phyloP scores from a whole-genome alignment of 2,329 filamentous ascomycete species.

The Nigrospora osmanthi region DNA sequence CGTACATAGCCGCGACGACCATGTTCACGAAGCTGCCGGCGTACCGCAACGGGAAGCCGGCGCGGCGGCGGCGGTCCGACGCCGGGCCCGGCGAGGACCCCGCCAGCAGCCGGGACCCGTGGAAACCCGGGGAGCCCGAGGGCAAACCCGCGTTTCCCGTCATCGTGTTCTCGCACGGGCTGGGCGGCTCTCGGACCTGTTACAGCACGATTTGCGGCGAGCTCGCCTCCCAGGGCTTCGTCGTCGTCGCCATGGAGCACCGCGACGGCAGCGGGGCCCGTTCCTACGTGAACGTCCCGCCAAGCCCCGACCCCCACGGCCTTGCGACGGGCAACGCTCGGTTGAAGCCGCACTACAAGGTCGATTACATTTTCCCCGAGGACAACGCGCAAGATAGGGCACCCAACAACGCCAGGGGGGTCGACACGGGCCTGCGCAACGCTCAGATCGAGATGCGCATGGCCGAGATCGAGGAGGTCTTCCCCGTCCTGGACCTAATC shows the following conservation, averaged over 20 bases:
- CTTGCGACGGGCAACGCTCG: constrained; percentile 22
- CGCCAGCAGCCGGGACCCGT: constrained; percentile 10
- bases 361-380: constrained; percentile 59
- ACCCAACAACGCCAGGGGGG: constrained; percentile 49
- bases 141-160: constrained; percentile 46
- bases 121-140: constrained; percentile 5
- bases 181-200: constrained; percentile 55
- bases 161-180: constrained; percentile 58
- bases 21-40: constrained; percentile 60
- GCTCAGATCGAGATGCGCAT: constrained; percentile 57
- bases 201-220: constrained; percentile 58
- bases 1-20: constrained; percentile 46
- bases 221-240: constrained; percentile 57
- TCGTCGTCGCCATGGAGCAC: constrained; percentile 59
- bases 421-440: constrained; percentile 50
- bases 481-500: constrained; percentile 46
- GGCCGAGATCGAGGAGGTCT: constrained; percentile 58
- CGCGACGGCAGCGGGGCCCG: constrained; percentile 56
- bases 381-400: constrained; percentile 40
- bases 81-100: constrained; percentile 5
- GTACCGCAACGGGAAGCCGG: constrained; percentile 41
- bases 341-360: constrained; percentile 33
- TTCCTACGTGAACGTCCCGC: constrained; percentile 50
- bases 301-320: constrained; percentile 24
- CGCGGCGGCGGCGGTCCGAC: not conserved